Base-by-base conservation (phyloP, 352 stramenopile species). In the Pilasporangium apinafurcum region DNA sequence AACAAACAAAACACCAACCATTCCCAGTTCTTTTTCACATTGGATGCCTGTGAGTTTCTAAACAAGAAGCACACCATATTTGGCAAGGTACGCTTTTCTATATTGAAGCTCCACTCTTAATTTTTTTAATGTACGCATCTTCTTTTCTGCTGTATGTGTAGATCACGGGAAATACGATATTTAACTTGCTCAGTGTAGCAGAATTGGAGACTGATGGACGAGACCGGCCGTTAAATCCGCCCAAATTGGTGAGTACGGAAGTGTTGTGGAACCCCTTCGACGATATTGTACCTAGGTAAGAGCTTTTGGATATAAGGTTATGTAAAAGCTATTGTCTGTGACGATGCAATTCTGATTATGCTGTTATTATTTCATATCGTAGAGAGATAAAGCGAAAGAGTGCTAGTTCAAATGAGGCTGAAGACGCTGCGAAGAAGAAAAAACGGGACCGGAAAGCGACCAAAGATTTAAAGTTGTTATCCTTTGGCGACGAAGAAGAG, bases 21-120 rank as follows among this genome's bases (percentile, higher is more conserved):
- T 49, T 91, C 69, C 59, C 96, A 99, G 68, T 99, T 98, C 70
- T 99, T 99, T 69, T 89, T 99, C 51, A 99, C 95, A 21, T 67
- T 98, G 24, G 92, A 98, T 44, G 83, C 90, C 39, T 95, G 89
- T 38, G 75, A 96, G 16, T 97, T 97, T 65, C 67, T 98, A 16
- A 80, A 98, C 55, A 78, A 80, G 24, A 98, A 98, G 58, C 90
- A 98, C 67, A 98, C 97, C 27, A 97, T 98, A 44, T 90, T 90
- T 30, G 77, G 76, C 70, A 88, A 88, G 49, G 67, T 76, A 58
- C 13, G 26, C 17, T n/a, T 18, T 26, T 27, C 18, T n/a, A 24
- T n/a, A n/a, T 39, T 22, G 37, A 7, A 44, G 37, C 16, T 17
- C 5, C 5, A n/a, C 25, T n/a, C 7, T 9, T 14, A 16, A n/a